phyloP scores from a whole-genome alignment of 2,329 filamentous ascomycete species.

The Ustilaginoidea virens region DNA sequence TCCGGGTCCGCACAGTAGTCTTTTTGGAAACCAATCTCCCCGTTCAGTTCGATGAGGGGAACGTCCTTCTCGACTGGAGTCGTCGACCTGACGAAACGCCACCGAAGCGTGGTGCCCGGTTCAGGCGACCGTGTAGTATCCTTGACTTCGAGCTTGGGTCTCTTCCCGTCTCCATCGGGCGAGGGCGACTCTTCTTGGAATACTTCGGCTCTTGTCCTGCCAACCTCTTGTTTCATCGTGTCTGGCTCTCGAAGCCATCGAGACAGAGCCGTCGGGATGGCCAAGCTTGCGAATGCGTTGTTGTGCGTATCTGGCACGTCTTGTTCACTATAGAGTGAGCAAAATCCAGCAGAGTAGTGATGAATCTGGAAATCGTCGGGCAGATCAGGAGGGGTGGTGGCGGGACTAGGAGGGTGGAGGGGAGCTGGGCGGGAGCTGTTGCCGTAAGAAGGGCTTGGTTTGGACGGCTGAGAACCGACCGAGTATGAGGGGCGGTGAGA shows the following conservation, averaged over 20 bases:
- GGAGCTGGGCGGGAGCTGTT: conserved; percentile 49
- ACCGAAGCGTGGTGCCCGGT: conserved; percentile 36
- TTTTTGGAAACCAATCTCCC: conserved; percentile 57
- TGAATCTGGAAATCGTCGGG: conserved; percentile 48
- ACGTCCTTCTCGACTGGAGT: conserved; percentile 39
- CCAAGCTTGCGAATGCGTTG: conserved; percentile 66
- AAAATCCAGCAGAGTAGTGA: conserved; percentile 60
- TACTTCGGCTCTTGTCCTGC: conserved; percentile 49
- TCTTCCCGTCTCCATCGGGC: conserved; percentile 24
- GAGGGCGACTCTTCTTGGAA: conserved; percentile 41
- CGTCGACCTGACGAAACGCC: conserved; percentile 47
- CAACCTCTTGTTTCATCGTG: conserved; percentile 51
- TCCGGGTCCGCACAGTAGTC: conserved; percentile 52
- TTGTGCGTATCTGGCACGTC: conserved; percentile 45
- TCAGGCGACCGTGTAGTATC: conserved; percentile 23
- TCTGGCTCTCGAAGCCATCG: conserved; percentile 65
- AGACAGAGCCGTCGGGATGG: conserved; percentile 58
- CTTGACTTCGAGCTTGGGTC: conserved; percentile 32
- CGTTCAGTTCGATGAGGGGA: conserved; percentile 57
- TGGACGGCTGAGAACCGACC: conserved; percentile 49
- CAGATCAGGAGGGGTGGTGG: conserved; percentile 55
- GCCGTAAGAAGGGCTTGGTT: conserved; percentile 48
- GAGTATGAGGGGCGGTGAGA: conserved; percentile 68
- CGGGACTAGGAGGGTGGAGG: conserved; percentile 54
- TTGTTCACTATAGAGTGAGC: conserved; percentile 54